Conservation (phyloP, 495 filamentous ascomycete species). For the Penicillium macrosclerotiorum region DNA sequence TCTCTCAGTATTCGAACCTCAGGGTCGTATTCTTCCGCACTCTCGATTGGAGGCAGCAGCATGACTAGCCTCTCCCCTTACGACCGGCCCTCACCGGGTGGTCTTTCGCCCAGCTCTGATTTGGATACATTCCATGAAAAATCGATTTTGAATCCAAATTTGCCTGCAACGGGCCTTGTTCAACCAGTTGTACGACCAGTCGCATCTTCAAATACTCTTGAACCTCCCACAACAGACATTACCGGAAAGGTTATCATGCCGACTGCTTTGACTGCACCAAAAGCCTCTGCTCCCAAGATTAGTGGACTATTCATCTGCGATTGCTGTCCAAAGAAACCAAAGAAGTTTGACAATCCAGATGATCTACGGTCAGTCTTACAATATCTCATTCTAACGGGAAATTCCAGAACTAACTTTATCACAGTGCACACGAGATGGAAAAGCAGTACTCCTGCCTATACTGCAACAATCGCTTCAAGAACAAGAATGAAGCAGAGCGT, state of each 20-base stretch:
- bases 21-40: conserved; percentile 70
- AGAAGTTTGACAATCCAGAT: conserved; percentile 87
- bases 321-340: conserved; percentile 98
- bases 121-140: conserved; percentile 46
- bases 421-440: conserved; percentile 79
- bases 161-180: conserved; percentile 49
- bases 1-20: conserved; percentile 65
- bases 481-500: conserved; percentile 97
- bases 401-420: conserved; percentile 1
- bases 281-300: conserved; percentile 31
- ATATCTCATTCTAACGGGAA: not conserved
- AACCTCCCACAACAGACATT: conserved; percentile 28
- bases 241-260: conserved; percentile 46
- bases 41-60: conserved; percentile 68
- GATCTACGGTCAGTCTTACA: conserved; percentile 74
- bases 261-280: conserved; percentile 28
- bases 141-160: conserved; percentile 55
- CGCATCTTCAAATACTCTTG: conserved; percentile 21
- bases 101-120: conserved; percentile 64
- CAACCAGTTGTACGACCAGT: conserved; percentile 18
- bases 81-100: conserved; percentile 70
- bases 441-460: conserved; percentile 94
- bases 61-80: conserved; percentile 70
- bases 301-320: conserved; percentile 75
- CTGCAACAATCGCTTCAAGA: conserved; percentile 96